These are phyloP conservation scores for Globisporangium viniferum DNA, from an alignment of 352 stramenopile species.

Conservation along the genomic window DNA sequence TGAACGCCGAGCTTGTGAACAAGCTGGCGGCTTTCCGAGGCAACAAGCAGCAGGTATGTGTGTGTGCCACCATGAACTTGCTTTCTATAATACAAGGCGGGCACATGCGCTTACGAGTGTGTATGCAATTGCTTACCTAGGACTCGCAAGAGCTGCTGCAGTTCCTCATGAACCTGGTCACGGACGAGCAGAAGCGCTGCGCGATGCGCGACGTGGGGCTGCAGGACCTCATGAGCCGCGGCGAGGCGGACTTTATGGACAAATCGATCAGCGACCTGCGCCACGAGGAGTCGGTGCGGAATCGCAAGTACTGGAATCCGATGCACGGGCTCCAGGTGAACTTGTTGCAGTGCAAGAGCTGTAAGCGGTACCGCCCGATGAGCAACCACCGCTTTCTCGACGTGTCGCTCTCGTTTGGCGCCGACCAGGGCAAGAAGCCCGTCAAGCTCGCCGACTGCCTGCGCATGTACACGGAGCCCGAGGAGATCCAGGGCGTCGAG, in stretches of 20 bases:
- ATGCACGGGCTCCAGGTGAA: conserved; percentile 79
- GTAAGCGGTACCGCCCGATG: conserved; percentile 60
- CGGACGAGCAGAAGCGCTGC: conserved; percentile 54
- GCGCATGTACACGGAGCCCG: conserved; percentile 56
- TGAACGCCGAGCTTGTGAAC: conserved; percentile 63
- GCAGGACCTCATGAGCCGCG: conserved; percentile 33
- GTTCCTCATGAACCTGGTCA: conserved; percentile 83
- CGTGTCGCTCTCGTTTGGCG: conserved; percentile 68
- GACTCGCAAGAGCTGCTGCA: conserved; percentile 85
- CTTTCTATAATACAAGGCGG: background rate
- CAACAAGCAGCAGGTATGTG: conserved; percentile 68
- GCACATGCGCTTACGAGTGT: background rate
- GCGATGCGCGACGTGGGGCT: conserved; percentile 52
- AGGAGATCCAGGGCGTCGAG: conserved; percentile 73
- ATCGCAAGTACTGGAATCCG: conserved; percentile 71
- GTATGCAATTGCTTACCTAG: conserved; percentile 14
- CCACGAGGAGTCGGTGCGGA: conserved; percentile 51
- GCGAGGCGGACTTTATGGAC: conserved; percentile 17
- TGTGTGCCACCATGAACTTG: background rate
- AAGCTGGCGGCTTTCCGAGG: conserved; percentile 58
- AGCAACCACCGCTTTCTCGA: conserved; percentile 76
- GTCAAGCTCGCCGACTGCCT: conserved; percentile 55
- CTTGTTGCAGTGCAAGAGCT: conserved; percentile 70
- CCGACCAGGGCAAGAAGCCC: conserved; percentile 26
- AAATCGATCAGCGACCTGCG: conserved; percentile 70